Evolutionary conservation across 129 eudicot genomes (phyloP), one percentile per base, ranked within the genome.

Genomic region (Flaveria linearis): DNA sequence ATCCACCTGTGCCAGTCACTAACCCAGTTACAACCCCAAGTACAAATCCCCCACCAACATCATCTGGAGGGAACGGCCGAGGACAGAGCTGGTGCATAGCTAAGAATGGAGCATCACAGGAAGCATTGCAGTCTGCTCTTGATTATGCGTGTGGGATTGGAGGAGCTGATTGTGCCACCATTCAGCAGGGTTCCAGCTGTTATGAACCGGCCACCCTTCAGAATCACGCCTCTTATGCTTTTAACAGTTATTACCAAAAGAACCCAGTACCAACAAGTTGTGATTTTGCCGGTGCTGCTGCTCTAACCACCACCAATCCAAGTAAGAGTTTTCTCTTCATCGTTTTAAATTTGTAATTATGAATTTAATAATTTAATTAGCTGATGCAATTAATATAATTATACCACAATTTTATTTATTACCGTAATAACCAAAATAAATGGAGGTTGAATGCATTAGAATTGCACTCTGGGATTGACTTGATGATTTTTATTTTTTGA

Each of bases 81-180:
- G 96, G 96, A 63, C 92, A 86, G 76, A 86, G 86, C 75, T 95
- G 99, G 99, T 95, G 99, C 68, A 82, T 95, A 60, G 97, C 94
- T 4, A 86, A 83, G 84, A 80, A 61, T n/a, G 99, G 99, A 23
- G 87, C 80, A 2, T 71, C 86, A 3, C 86, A 89, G 74, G 68
- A 75, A 42, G 79, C 86, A 5, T 60, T 95, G 61, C 99, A 95
- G 79, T 49, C 88, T 5, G 99, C 91, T 47, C 85, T 95, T 4
- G 97, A 95, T 84, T 95, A 89, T 69, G 96, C 99, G 2, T 95
- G 99, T 78, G 99, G 99, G 53, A 86, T 75, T 43, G 98, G 97
- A 0, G 93, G 87, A 10, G 97, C 96, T 12, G 99, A 95, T 80
- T 95, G 99, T 58, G 86, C 93, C 9, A 79, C 83, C 13, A 87